Base-by-base conservation (phyloP, 805 yeast genomes). In the Ogataea neopini region DNA sequence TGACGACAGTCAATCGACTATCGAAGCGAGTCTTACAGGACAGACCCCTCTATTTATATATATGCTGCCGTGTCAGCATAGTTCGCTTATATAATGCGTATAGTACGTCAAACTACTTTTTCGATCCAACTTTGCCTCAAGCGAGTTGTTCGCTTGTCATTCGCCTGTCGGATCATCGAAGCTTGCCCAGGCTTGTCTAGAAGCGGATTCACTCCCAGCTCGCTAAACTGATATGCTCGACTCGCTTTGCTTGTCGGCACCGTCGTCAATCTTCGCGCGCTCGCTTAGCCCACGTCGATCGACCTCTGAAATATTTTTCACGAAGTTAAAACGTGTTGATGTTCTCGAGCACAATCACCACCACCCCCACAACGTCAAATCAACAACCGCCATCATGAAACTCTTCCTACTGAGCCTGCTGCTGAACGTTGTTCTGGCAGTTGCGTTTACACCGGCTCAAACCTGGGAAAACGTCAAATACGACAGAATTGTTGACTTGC, bases 401-500 rank as follows among this genome's bases (percentile, higher is more conserved):
- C 14, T 43, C 19, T 11, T 35, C 6, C 28, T 36, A 29, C 18
- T 30, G 14, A 18, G 43, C 33, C 20, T 36, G 42, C 19, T 18
- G 23, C 38, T 43, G 26, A 9, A 44, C 22, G 37, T 42, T 10
- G 35, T 29, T 19, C 7, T 42, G 30, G 34, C 47, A 13, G 44
- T 30, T 37, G 60, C 61, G 9, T 52, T 54, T 39, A 48, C 42
- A 8, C 56, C 55, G 11, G 39, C 44, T n/a, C 51, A 50, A 20
- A 39, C 39, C 26, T 81, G 86, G 83, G 82, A 77, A 58, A 89
- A 88, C 64, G 59, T 68, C 26, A 74, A 80, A 25, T 74, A 79
- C 53, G 63, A 69, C 11, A 80, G 88, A 54, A 63, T 74, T 7
- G 59, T 88, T 30, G 96, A 89, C 58, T 74, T 90, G 42, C 61